Percentiles rank a stretch among this genome's conserved stretches.
Evolutionary conservation across 2,329 filamentous ascomycete genomes (phyloP).

Genomic region (Penicillium sp.): DNA sequence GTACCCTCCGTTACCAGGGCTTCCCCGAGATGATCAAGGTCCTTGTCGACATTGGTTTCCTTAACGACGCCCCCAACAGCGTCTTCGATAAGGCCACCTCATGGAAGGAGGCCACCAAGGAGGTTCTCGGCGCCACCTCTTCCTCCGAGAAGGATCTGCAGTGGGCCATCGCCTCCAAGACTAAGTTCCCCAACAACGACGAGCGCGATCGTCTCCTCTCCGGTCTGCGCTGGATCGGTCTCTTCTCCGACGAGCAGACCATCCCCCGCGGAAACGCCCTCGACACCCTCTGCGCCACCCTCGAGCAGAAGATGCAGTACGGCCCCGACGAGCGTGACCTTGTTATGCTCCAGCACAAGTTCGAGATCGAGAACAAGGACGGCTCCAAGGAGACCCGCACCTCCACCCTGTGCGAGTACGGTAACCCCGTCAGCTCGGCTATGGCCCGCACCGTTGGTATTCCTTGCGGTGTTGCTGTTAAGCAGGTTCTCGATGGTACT

Average conservation of each 20-base stretch:
- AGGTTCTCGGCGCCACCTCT: slow-evolving; percentile 70
- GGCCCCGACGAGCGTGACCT: slow-evolving; percentile 79
- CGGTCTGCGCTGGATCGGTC: slow-evolving; percentile 69
- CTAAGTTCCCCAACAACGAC: slow-evolving; percentile 66
- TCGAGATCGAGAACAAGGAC: slow-evolving; percentile 79
- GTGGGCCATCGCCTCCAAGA: slow-evolving; percentile 72
- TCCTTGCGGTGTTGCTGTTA: slow-evolving; percentile 71
- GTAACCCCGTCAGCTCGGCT: slow-evolving; percentile 73
- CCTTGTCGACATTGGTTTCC: slow-evolving; percentile 86
- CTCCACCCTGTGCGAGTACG: slow-evolving; percentile 80
- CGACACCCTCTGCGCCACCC: slow-evolving; percentile 84
- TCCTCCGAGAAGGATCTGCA: slow-evolving; percentile 67
- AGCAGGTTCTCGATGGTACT: slow-evolving; percentile 74
- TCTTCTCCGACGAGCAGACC: slow-evolving; percentile 68
- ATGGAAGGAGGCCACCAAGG: slow-evolving; percentile 83
- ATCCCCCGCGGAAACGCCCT: slow-evolving; percentile 75
- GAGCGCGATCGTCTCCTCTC: slow-evolving; percentile 68
- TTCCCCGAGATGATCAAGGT: slow-evolving; percentile 89
- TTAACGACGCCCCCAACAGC: slow-evolving; percentile 67
- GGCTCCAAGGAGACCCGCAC: slow-evolving; percentile 74
- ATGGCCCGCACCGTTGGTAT: slow-evolving; percentile 75
- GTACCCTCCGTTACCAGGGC: slow-evolving; percentile 81
- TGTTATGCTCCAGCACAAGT: slow-evolving; percentile 64
- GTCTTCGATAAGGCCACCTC: slow-evolving; percentile 66
- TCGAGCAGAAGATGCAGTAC: slow-evolving; percentile 91